These are phyloP conservation scores for Pichia cactophila DNA, from an alignment of 1,139 yeast genomes.

Conservation along the genomic window DNA sequence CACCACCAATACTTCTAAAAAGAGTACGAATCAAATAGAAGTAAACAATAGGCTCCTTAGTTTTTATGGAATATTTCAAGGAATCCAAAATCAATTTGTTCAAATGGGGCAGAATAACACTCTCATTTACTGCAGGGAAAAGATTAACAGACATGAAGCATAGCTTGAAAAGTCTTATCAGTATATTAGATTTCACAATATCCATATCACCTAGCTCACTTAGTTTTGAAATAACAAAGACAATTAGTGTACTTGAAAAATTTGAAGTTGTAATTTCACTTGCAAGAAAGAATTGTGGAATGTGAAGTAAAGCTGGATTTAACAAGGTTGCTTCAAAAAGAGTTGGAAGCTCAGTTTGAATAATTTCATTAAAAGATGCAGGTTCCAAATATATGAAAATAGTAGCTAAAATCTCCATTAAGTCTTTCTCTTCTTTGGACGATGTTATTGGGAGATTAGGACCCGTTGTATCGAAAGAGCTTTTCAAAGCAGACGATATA, in stretches of 20 bases:
- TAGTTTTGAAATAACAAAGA: slow-evolving; percentile 66
- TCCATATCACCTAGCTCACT: slow-evolving; percentile 78
- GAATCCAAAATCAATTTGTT: slow-evolving; percentile 77
- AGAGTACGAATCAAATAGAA: slow-evolving; percentile 82
- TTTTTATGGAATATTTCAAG: slow-evolving; percentile 71
- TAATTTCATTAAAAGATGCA: slow-evolving; percentile 90
- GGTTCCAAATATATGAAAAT: slow-evolving; percentile 92
- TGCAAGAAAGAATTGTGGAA: slow-evolving; percentile 90
- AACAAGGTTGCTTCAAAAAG: slow-evolving; percentile 73
- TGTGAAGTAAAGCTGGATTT: slow-evolving; percentile 81
- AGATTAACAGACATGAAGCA: slow-evolving; percentile 94
- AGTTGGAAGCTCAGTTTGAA: slow-evolving; percentile 71
- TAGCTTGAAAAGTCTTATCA: slow-evolving; percentile 78
- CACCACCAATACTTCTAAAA: slow-evolving; percentile 94
- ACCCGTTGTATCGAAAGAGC: slow-evolving; percentile 65
- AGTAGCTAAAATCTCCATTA: slow-evolving; percentile 93
- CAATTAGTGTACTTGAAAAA: slow-evolving; percentile 78
- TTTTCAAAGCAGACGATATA: slow-evolving; percentile 30
- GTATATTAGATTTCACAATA: slow-evolving; percentile 67
- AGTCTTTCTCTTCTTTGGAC: slow-evolving; percentile 87
- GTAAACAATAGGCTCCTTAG: slow-evolving; percentile 86
- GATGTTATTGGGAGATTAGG: slow-evolving; percentile 80
- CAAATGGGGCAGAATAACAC: slow-evolving; percentile 79
- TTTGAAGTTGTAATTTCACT: slow-evolving; percentile 91
- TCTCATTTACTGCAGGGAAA: slow-evolving; percentile 82